Base-by-base conservation (phyloP, 345 rosid species). In the Eucalyptus urophylla region DNA sequence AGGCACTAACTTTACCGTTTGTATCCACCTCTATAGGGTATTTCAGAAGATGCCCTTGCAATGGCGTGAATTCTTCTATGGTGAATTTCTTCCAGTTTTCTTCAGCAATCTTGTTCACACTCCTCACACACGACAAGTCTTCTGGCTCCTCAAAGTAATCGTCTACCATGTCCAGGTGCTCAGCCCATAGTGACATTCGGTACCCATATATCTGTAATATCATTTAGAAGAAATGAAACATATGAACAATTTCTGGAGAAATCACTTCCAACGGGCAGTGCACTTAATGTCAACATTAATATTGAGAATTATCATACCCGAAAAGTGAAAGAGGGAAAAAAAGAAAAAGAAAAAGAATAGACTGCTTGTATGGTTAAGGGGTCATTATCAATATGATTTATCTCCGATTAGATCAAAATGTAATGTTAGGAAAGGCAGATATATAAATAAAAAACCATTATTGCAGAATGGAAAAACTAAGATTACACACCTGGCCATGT, bases 141-240 rank as follows among this genome's bases (percentile, higher is more conserved):
- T 94, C 94, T 4, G 98, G 95, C 86, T 93, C 93, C 80, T 93
- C 92, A 54, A 94, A 97, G 51, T 81, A n/a, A 49, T 90, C 90
- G 14, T 95, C 93, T 2, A 95, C 56, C 87, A 67, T 58, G 22
- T 94, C 98, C 92, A 95, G 86, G 92, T 97, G 99, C 91, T 97
- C 99, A 8, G 96, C 97, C 99, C 99, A 96, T n/a, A 97, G 90
- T 7, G 98, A 97, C 97, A 95, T 95, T 88, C 99, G 92, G 87
- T 95, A 97, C 87, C 98, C 98, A 17, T 93, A 95, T 33, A 96
- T 93, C 98, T 96, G 94, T 85, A 91, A 47, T 6, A 72, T 11
- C 83, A 72, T 37, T 72, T 15, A 37, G 27, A 37, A 72, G 24
- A 53, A 80, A 87, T 13, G 45, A 72, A 72, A 72, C 83, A 72